phyloP scores from a whole-genome alignment of 2,329 filamentous ascomycete genomes.

The Colletotrichum tamarilloi region DNA sequence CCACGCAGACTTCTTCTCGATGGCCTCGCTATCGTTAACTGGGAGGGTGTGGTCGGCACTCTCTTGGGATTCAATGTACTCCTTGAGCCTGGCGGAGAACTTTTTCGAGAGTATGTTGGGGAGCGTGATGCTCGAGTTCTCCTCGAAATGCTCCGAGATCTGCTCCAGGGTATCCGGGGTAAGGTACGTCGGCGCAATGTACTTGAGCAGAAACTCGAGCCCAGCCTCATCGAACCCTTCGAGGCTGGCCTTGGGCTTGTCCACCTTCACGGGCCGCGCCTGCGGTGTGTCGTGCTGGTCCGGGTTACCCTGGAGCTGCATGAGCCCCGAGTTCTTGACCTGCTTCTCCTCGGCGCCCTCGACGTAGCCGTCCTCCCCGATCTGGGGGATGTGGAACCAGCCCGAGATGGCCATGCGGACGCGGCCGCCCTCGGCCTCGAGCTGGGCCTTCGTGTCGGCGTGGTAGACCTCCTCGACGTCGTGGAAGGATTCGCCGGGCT shows the following conservation, averaged over 20 bases:
- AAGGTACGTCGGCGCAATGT: conserved; percentile 89
- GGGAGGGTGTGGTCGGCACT: conserved; percentile 51
- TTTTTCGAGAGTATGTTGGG: conserved; percentile 81
- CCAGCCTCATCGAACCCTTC: conserved; percentile 77
- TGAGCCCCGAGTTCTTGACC: conserved; percentile 88
- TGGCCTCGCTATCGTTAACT: conserved; percentile 58
- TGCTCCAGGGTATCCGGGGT: conserved; percentile 91
- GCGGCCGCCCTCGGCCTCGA: conserved; percentile 76
- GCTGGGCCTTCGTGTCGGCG: conserved; percentile 67
- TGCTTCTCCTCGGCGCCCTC: conserved; percentile 89
- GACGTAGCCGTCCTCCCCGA: conserved; percentile 92
- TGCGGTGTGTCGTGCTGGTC: conserved; percentile 89
- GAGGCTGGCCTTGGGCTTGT: conserved; percentile 55
- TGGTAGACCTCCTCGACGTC: conserved; percentile 98
- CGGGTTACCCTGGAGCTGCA: conserved; percentile 91
- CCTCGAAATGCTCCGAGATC: conserved; percentile 81
- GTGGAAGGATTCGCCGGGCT: conserved; percentile 98
- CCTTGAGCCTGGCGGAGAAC: conserved; percentile 78
- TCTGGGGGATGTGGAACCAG: conserved; percentile 98
- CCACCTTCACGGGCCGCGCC: conserved; percentile 63
- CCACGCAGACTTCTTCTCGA: conserved; percentile 73
- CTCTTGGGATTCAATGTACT: conserved; percentile 77
- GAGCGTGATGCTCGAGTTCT: conserved; percentile 86
- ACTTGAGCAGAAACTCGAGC: conserved; percentile 89
- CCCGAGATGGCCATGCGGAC: conserved; percentile 98